Evolutionary conservation across 202 grass and related monocot genomes (phyloP).

Genomic region (Schoenoplectus tabernaemontani): DNA sequence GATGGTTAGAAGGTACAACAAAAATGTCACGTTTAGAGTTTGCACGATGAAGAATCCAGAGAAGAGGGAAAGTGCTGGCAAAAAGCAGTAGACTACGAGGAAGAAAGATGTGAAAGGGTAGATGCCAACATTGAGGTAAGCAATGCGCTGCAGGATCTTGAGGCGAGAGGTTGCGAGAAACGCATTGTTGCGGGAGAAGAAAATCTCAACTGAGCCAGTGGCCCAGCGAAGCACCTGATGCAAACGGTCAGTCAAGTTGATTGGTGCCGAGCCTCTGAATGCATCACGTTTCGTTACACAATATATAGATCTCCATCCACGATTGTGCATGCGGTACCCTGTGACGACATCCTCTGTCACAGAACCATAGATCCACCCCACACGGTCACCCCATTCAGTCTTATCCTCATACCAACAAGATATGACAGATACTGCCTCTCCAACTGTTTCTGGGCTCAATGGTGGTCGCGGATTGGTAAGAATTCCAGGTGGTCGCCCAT

Average conservation of each 20-base stretch:
- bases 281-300: slow-evolving; percentile 89
- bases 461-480: slow-evolving; percentile 56
- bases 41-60: slow-evolving; percentile 89
- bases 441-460: slow-evolving; percentile 64
- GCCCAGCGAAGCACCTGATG: slow-evolving; percentile 96
- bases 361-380: slow-evolving; percentile 94
- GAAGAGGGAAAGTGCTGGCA: slow-evolving; percentile 96
- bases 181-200: slow-evolving; percentile 98
- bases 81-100: slow-evolving; percentile 91
- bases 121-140: slow-evolving; percentile 98
- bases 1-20: slow-evolving; percentile 79
- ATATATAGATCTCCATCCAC: slow-evolving; percentile 88
- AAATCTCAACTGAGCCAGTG: slow-evolving; percentile 88
- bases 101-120: slow-evolving; percentile 99
- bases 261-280: slow-evolving; percentile 82
- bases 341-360: slow-evolving; percentile 94
- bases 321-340: slow-evolving; percentile 95
- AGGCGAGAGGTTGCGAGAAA: slow-evolving; percentile 57
- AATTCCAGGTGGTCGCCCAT: slow-evolving; percentile 54
- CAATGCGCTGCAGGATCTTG: slow-evolving; percentile 79
- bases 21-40: slow-evolving; percentile 80
- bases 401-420: slow-evolving; percentile 97
- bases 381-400: slow-evolving; percentile 94
- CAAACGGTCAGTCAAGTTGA: slow-evolving; percentile 76
- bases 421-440: slow-evolving; percentile 83